Percentiles rank a stretch among this genome's conserved stretches.
phyloP scores from a whole-genome alignment of 768 basidiomycete species.

The Leccinum broughii region DNA sequence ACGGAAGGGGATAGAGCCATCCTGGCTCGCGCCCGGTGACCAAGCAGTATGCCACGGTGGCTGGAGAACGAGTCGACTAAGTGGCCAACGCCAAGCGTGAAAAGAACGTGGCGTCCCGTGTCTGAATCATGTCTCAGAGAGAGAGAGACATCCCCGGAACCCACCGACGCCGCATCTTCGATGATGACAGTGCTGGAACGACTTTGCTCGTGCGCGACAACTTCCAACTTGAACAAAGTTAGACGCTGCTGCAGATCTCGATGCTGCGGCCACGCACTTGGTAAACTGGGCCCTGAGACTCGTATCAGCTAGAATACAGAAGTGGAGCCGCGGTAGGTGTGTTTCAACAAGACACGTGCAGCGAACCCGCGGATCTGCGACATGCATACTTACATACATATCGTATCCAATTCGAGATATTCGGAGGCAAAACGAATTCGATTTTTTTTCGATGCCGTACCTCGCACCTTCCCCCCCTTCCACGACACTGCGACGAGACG shows the following conservation, averaged over 20 bases:
- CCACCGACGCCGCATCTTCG: neutral
- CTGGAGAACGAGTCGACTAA: neutral
- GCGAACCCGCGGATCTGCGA: neutral
- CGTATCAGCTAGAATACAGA: neutral
- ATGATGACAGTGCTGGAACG: neutral
- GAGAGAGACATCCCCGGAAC: neutral
- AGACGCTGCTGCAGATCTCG: neutral
- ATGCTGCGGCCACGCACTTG: neutral
- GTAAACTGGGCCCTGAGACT: neutral
- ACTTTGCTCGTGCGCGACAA: neutral
- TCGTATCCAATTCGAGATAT: neutral
- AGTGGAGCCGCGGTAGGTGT: neutral
- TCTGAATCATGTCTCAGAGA: neutral
- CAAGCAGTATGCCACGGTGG: neutral
- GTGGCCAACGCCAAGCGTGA: neutral
- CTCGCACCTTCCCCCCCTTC: neutral
- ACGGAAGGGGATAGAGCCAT: neutral
- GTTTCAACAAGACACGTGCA: neutral
- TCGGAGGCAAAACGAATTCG: neutral
- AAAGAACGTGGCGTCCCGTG: neutral
- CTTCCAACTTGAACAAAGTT: neutral
- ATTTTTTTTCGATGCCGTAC: neutral
- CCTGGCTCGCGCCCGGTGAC: neutral
- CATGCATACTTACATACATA: neutral
- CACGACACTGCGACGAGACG: neutral